Percentiles rank a stretch among this genome's conserved stretches.
phyloP scores from a whole-genome alignment of 192 early-diverging fungal genomes.

The Podila verticillata region DNA sequence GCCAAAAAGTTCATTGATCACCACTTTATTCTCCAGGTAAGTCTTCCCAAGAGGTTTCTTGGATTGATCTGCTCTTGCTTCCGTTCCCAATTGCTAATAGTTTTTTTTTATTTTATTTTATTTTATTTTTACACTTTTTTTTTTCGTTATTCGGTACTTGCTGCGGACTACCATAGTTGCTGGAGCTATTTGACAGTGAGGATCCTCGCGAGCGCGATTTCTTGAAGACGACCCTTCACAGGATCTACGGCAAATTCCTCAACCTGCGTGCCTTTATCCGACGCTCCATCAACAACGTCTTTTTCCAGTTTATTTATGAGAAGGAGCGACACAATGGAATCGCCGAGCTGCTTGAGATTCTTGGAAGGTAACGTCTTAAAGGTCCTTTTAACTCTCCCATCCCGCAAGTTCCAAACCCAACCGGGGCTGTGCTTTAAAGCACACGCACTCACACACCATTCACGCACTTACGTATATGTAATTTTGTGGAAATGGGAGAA shows the following conservation, averaged over 20 bases:
- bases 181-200: constrained; percentile 99
- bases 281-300: constrained; percentile 97
- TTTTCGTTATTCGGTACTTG: neutral
- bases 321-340: constrained; percentile 97
- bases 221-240: constrained; percentile 96
- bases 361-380: constrained; percentile 81
- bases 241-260: constrained; percentile 99
- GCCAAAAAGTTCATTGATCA: constrained; percentile 98
- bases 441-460: neutral
- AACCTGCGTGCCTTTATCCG: constrained; percentile 97
- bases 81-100: neutral
- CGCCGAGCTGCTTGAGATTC: constrained; percentile 97
- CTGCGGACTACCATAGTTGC: constrained; percentile 66
- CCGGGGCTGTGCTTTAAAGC: too few relatives aligned
- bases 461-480: neutral
- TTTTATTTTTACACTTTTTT: constrained; percentile 3
- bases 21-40: constrained; percentile 90
- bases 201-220: constrained; percentile 99
- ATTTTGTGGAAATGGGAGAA: too few relatives aligned
- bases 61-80: neutral
- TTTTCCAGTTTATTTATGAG: constrained; percentile 99
- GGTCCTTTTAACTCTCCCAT: too few relatives aligned
- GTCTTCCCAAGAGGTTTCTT: neutral
- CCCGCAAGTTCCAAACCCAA: too few relatives aligned
- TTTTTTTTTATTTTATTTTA: neutral